Conservation (phyloP, 2,329 filamentous ascomycete genomes). For the Penicillium psychrosexuale region DNA sequence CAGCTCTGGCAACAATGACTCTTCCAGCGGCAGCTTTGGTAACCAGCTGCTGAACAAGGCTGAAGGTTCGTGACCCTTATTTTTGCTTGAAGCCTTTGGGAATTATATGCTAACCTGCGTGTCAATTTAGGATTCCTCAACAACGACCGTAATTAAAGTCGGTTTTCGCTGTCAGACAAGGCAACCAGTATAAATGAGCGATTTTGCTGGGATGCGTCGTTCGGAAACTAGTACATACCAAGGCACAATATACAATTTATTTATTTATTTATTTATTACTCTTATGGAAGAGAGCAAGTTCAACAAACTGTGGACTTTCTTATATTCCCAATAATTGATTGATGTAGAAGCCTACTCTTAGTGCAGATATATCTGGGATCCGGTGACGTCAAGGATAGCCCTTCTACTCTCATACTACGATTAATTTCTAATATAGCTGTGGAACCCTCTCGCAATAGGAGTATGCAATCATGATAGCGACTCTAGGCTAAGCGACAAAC, state of each 20-base stretch:
- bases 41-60: not conserved
- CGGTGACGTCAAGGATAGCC: too few relatives aligned
- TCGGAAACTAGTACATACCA: not conserved
- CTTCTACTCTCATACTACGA: too few relatives aligned
- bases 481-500: not conserved
- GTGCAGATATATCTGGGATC: too few relatives aligned
- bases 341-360: too few relatives aligned
- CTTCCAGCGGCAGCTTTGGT: not conserved
- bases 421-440: too few relatives aligned
- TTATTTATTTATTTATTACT: not conserved
- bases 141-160: not conserved
- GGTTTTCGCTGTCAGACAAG: not conserved
- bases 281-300: not conserved
- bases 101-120: not conserved
- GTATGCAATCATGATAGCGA: not conserved
- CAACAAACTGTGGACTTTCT: too few relatives aligned
- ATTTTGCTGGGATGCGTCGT: not conserved
- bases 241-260: not conserved
- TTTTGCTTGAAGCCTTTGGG: not conserved
- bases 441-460: too few relatives aligned
- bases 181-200: not conserved
- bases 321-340: too few relatives aligned
- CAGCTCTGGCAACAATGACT: not conserved
- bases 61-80: not conserved
- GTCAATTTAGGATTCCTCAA: not conserved